Conservation (phyloP, 768 basidiomycete genomes). For the Rhizopogon vinicolor region DNA sequence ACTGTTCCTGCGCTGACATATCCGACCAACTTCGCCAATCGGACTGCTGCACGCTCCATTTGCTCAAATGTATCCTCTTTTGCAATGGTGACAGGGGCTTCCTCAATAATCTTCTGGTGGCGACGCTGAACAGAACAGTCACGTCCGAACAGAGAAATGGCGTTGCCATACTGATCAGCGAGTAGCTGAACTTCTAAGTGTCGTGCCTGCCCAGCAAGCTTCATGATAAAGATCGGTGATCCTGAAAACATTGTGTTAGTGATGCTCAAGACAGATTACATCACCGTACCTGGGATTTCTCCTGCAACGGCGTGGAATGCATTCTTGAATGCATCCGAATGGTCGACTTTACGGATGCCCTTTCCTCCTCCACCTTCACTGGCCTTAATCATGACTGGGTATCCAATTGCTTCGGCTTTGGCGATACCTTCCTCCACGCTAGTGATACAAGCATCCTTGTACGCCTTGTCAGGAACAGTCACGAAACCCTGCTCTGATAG, state of each 20-base stretch:
- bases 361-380: conserved; percentile 99
- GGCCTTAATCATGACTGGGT: conserved; percentile 99
- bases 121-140: conserved; percentile 99
- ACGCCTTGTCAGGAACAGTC: conserved; percentile 89
- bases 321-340: conserved; percentile 85
- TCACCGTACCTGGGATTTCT: conserved; percentile 83
- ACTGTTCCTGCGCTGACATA: conserved; percentile 99
- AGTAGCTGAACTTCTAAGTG: conserved; percentile 98
- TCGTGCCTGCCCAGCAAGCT: conserved; percentile 95
- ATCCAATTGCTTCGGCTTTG: conserved; percentile 86
- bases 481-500: conserved; percentile 88
- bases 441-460: conserved; percentile 83
- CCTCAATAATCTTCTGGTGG: conserved; percentile 99
- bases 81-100: conserved; percentile 98
- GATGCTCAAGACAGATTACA: conserved; percentile 1
- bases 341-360: conserved; percentile 94
- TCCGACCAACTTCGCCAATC: conserved; percentile 96
- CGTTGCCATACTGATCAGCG: conserved; percentile 98
- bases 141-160: conserved; percentile 97
- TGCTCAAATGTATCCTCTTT: conserved; percentile 87
- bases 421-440: conserved; percentile 82
- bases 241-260: conserved; percentile 39
- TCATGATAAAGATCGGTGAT: conserved; percentile 99
- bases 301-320: conserved; percentile 90
- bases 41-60: conserved; percentile 99